Evolutionary conservation across 441 rosid genomes (phyloP).

Genomic region (California macrophylla): DNA sequence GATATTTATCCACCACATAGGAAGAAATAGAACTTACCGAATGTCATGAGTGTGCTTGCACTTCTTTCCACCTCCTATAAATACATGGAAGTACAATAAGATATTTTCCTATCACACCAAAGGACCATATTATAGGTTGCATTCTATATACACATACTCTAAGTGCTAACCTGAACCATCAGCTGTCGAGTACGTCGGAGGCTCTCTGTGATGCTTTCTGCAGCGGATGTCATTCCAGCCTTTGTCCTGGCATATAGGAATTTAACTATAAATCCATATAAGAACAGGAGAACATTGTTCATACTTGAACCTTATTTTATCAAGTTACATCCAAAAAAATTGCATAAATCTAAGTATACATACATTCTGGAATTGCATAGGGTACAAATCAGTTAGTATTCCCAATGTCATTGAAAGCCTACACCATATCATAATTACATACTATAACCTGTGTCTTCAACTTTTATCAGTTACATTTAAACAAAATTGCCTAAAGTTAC

Average conservation of each 20-base stretch:
- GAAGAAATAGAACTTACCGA: conserved; percentile 44
- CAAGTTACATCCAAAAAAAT: background rate
- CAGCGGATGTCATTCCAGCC: conserved; percentile 88
- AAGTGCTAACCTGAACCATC: conserved; percentile 70
- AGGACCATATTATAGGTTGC: background rate
- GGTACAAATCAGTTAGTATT: background rate
- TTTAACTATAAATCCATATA: background rate
- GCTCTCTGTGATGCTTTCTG: conserved; percentile 93
- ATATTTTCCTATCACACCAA: conserved; percentile 11
- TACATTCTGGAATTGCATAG: background rate
- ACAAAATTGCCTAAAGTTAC: background rate
- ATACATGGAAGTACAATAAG: conserved; percentile 11
- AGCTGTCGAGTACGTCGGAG: conserved; percentile 82
- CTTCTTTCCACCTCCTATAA: conserved; percentile 79
- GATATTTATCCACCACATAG: background rate
- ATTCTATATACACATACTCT: background rate
- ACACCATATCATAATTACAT: background rate
- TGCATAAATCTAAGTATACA: background rate
- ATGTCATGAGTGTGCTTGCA: conserved; percentile 54
- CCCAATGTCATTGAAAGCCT: background rate
- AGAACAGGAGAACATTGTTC: background rate
- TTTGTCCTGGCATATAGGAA: conserved; percentile 46
- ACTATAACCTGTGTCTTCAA: background rate
- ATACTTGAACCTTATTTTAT: background rate
- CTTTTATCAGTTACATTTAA: background rate